Evolutionary conservation across 306 rosid species (phyloP).

Genomic region (Fragaria ananassa): DNA sequence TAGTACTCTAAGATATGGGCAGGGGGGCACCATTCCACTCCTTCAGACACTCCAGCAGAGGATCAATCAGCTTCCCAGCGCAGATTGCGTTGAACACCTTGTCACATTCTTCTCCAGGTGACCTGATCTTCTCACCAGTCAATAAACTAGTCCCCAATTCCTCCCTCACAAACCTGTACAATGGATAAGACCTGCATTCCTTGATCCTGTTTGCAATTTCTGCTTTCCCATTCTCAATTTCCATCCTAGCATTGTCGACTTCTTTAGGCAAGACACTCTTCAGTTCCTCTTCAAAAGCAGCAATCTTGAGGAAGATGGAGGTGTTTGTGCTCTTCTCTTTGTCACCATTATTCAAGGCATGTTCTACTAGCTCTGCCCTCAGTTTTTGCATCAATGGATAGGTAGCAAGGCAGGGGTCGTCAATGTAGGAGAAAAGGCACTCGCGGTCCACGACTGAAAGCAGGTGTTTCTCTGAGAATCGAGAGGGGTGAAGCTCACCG

Average conservation of each 20-base stretch:
- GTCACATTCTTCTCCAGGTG: slow-evolving; percentile 90
- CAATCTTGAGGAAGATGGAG: slow-evolving; percentile 76
- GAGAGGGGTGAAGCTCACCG: slow-evolving; percentile 78
- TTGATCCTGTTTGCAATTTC: slow-evolving; percentile 50
- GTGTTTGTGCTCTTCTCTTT: slow-evolving; percentile 45
- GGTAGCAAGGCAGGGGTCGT: slow-evolving; percentile 71
- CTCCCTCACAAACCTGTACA: slow-evolving; percentile 76
- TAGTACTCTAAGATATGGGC: slow-evolving; percentile 45
- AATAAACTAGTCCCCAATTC: slow-evolving; percentile 55
- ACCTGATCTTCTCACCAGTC: slow-evolving; percentile 68
- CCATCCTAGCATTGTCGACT: slow-evolving; percentile 53
- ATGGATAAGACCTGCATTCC: slow-evolving; percentile 80
- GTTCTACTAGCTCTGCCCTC: slow-evolving; percentile 77
- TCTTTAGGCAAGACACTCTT: slow-evolving; percentile 64
- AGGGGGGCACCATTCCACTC: slow-evolving; percentile 94
- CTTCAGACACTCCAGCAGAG: slow-evolving; percentile 66
- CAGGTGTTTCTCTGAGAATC: slow-evolving; percentile 76
- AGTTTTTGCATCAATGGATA: slow-evolving; percentile 79
- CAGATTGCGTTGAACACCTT: slow-evolving; percentile 72
- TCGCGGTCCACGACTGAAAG: slow-evolving; percentile 75
- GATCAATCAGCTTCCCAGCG: slow-evolving; percentile 67
- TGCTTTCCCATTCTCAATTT: slow-evolving; percentile 61
- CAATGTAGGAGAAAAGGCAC: slow-evolving; percentile 57
- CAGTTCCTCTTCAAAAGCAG: slow-evolving; percentile 71
- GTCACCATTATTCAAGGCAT: slow-evolving; percentile 65